Percentiles rank a stretch among this genome's conserved stretches.
phyloP scores from a whole-genome alignment of 805 yeast genomes.

The Candida tallmaniae region DNA sequence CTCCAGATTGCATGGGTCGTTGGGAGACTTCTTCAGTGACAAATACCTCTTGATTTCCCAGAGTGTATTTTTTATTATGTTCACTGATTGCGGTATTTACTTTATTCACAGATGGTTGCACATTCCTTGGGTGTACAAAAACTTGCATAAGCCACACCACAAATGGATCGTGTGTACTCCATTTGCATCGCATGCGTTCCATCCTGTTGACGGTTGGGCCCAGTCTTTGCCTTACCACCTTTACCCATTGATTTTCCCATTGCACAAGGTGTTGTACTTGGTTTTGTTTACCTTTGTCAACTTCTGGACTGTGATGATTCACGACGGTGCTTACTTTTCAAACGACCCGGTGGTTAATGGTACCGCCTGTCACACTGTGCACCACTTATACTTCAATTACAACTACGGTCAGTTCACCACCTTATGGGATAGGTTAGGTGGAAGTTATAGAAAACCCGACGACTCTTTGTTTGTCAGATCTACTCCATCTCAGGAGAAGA shows the following conservation, averaged over 20 bases:
- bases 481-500: slow-evolving; percentile 51
- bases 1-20: slow-evolving; percentile 69
- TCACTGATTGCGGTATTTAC: slow-evolving; percentile 92
- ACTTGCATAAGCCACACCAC: slow-evolving; percentile 94
- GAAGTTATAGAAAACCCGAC: slow-evolving; percentile 91
- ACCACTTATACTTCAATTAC: slow-evolving; percentile 94
- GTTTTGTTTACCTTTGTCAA: slow-evolving; percentile 84
- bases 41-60: slow-evolving; percentile 62
- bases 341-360: slow-evolving; percentile 94
- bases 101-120: slow-evolving; percentile 90
- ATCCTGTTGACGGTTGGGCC: slow-evolving; percentile 92
- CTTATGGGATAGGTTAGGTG: slow-evolving; percentile 95
- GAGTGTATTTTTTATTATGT: slow-evolving; percentile 75
- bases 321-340: slow-evolving; percentile 93
- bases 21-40: slow-evolving; percentile 62
- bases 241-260: slow-evolving; percentile 87
- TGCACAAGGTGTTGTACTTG: slow-evolving; percentile 82
- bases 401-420: slow-evolving; percentile 99
- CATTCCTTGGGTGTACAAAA: slow-evolving; percentile 85
- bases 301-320: slow-evolving; percentile 98
- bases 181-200: slow-evolving; percentile 97
- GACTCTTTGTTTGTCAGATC: slow-evolving; percentile 57
- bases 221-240: slow-evolving; percentile 93
- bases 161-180: slow-evolving; percentile 99
- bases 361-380: slow-evolving; percentile 97